Evolutionary conservation across 139 green algal genomes (phyloP), one percentile per base, ranked within the genome.

Genomic region (Picochlorum sp.): DNA sequence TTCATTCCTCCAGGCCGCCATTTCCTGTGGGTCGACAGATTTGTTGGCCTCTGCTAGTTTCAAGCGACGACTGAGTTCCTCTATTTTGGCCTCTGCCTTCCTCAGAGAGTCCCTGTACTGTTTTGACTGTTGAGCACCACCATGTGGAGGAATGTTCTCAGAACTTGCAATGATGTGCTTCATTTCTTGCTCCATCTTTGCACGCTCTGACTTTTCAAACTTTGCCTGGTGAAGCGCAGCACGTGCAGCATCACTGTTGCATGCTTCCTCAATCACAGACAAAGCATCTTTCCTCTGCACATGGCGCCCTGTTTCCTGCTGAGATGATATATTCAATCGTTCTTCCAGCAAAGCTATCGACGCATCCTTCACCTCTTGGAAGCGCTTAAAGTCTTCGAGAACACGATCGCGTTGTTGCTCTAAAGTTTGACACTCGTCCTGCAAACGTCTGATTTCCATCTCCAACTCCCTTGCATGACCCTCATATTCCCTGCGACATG

Each of bases 201-300:
- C n/a, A 32, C 58, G n/a, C 7, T 65, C 8, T 18, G 23, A 51
- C 15, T 23, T 28, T 52, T 65, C 58, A n/a, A 65, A 52, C 23
- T 65, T 59, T 28, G 58, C 58, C 11, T 65, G n/a, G 6, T 32
- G 41, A 21, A 65, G 20, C 6, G 20, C 58, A 38, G 58, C 58
- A 28, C 20, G 20, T 9, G 57, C 58, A 52, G 58, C 58, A 65
- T 65, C 58, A 30, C 13, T 20, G 23, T 20, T 21, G 21, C 58
- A 65, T 18, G 23, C 58, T 58, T 26, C 23, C 4, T 21, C n/a
- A 26, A 65, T 65, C 23, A n/a, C 13, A 28, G 21, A 18, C 21
- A 32, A 16, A 10, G 58, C 58, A 51, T 28, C 20, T 59, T 30
- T 34, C 13, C 20, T 59, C 15, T 59, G 13, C 2, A 59, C 13